Evolutionary conservation across 495 filamentous ascomycete species (phyloP).

Genomic region (Hyaloscypha bicolor): DNA sequence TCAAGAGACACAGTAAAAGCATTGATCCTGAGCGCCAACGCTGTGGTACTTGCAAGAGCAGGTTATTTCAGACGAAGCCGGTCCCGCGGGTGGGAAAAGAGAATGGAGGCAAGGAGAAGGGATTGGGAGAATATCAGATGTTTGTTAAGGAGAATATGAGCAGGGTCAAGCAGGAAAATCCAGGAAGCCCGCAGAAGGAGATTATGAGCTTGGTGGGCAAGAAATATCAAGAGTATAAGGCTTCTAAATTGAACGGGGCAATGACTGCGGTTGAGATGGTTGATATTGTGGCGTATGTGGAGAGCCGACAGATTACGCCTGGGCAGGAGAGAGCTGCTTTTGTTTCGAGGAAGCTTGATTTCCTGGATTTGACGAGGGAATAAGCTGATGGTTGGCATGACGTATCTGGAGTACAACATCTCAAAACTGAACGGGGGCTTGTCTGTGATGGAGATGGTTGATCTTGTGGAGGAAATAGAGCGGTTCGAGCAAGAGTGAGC

Average conservation of each 20-base stretch:
- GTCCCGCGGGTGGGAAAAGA: conserved; percentile 55
- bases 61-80: conserved; percentile 78
- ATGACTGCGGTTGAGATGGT: conserved; percentile 7
- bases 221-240: conserved; percentile 49
- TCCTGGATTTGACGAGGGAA: conserved; percentile 42
- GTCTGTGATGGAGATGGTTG: conserved; percentile 7
- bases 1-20: conserved; percentile 80
- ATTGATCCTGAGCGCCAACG: conserved; percentile 65
- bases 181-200: conserved; percentile 57
- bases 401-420: conserved; percentile 48
- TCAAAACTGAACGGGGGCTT: not conserved
- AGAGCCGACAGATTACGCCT: conserved; percentile 17
- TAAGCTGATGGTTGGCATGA: conserved; percentile 57
- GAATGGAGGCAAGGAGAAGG: conserved; percentile 24
- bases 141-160: conserved; percentile 70
- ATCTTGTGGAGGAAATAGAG: conserved; percentile 6
- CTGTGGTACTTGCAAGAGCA: conserved; percentile 71
- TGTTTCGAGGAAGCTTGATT: conserved; percentile 11
- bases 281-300: conserved; percentile 15
- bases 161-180: conserved; percentile 54
- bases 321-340: not conserved
- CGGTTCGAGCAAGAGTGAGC: not conserved
- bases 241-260: conserved; percentile 5
- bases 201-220: conserved; percentile 62
- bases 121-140: conserved; percentile 57